phyloP scores from a whole-genome alignment of 148 eudicot genomes.

The Tetragonia tetragonoides region DNA sequence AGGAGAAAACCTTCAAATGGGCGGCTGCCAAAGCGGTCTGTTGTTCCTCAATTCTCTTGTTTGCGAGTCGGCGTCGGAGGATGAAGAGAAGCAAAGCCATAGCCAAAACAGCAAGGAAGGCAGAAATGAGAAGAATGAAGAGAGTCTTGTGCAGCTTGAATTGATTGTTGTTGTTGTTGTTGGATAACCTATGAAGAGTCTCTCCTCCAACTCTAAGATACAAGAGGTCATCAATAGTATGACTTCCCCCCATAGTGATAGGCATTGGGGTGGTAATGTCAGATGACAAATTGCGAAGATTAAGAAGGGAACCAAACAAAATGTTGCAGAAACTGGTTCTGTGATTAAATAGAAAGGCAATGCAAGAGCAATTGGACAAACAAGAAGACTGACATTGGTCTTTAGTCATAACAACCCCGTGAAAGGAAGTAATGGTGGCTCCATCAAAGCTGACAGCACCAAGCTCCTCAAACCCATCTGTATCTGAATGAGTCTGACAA shows the following conservation, averaged over 20 bases:
- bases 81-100: conserved; percentile 30
- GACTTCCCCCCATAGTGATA: too few species aligned
- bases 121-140: conserved; percentile 31
- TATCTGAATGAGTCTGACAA: background rate
- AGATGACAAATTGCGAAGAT: conserved; percentile 50
- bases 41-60: conserved; percentile 40
- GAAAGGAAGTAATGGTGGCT: conserved; percentile 31
- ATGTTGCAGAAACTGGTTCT: conserved; percentile 42
- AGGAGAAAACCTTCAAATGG: conserved; percentile 65
- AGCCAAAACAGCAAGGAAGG: conserved; percentile 27
- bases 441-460: conserved; percentile 54
- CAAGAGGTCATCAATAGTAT: conserved; percentile 32
- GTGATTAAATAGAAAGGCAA: conserved; percentile 45
- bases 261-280: conserved; percentile 24
- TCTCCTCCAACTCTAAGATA: conserved; percentile 40
- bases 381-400: conserved; percentile 51
- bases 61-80: conserved; percentile 31
- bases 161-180: conserved; percentile 17
- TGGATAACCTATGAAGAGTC: too few species aligned
- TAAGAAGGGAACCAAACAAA: conserved; percentile 49
- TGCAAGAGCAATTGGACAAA: conserved; percentile 63
- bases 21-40: conserved; percentile 46
- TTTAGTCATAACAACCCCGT: conserved; percentile 27
- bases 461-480: conserved; percentile 58
- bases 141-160: conserved; percentile 16